Percentiles rank a stretch among this genome's conserved stretches.
phyloP scores from a whole-genome alignment of 179 eudicot species.

The Monotropa hypopitys region DNA sequence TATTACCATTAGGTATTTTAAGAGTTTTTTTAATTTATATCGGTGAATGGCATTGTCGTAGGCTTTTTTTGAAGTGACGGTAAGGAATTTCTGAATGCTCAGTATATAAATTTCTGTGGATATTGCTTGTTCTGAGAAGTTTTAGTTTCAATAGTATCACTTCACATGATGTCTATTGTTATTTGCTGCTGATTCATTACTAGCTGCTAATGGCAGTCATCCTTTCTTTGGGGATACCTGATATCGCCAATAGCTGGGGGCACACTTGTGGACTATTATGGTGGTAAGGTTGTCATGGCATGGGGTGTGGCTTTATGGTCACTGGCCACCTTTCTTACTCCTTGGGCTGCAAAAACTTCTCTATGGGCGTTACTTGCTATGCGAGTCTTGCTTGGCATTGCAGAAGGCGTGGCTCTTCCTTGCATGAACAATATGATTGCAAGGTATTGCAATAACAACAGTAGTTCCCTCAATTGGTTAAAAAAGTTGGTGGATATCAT shows the following conservation, averaged over 20 bases:
- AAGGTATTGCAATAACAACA: slow-evolving; percentile 32
- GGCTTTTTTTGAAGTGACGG: background rate
- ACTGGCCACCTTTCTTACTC: slow-evolving; percentile 82
- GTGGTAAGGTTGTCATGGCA: slow-evolving; percentile 84
- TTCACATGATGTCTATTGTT: slow-evolving; percentile 11
- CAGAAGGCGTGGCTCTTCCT: slow-evolving; percentile 99
- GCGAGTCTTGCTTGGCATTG: slow-evolving; percentile 81
- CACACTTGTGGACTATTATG: slow-evolving; percentile 85
- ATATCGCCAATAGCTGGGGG: slow-evolving; percentile 96
- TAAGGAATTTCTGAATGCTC: background rate
- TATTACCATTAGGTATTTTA: background rate
- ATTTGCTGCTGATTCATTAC: slow-evolving; percentile 23
- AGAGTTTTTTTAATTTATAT: background rate
- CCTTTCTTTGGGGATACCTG: slow-evolving; percentile 98
- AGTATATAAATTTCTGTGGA: background rate
- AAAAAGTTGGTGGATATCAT: background rate
- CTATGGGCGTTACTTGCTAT: slow-evolving; percentile 58
- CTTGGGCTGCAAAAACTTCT: slow-evolving; percentile 91
- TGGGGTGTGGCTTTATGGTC: slow-evolving; percentile 99
- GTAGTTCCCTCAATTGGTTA: background rate
- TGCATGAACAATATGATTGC: slow-evolving; percentile 95
- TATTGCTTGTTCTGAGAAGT: background rate
- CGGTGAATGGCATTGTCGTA: background rate
- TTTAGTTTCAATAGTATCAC: background rate
- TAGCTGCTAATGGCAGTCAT: slow-evolving; percentile 62